Evolutionary conservation across 2,329 filamentous ascomycete species (phyloP).

Genomic region (Sclerotinia subarctica): DNA sequence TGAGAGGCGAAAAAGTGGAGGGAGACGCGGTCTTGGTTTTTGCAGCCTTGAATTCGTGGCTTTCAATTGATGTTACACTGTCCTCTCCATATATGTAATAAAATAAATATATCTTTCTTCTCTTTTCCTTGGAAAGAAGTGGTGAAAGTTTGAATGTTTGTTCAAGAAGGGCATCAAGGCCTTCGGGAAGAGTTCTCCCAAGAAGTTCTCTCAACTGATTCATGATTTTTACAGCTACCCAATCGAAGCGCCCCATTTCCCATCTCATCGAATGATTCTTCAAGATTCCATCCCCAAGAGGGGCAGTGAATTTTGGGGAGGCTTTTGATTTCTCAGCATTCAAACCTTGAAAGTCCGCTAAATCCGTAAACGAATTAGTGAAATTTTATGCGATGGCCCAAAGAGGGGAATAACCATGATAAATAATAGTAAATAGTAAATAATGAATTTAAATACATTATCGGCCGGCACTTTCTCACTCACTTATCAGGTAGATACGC

Average conservation of each 20-base stretch:
- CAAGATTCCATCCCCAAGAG: neutral
- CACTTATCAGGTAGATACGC: no score
- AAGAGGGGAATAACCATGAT: neutral
- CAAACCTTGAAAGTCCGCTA: constrained; percentile 8
- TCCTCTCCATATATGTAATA: neutral
- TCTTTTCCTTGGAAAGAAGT: neutral
- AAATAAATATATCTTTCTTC: neutral
- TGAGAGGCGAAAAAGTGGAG: neutral
- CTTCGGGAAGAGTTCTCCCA: neutral
- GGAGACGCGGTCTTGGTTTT: neutral
- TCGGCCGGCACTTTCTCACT: no score
- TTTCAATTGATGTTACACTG: neutral
- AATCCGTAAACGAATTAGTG: neutral
- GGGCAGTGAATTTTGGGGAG: constrained; percentile 5
- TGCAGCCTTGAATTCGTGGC: constrained; percentile 10
- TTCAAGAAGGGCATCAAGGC: neutral
- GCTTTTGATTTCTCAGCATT: constrained; percentile 19
- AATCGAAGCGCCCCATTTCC: neutral
- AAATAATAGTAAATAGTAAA: no score
- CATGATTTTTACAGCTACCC: neutral
- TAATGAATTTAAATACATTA: no score
- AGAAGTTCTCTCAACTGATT: neutral
- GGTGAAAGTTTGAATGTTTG: no score
- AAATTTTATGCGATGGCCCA: neutral
- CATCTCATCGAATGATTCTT: constrained; percentile 10